Evolutionary conservation across 306 rosid species (phyloP), one percentile per base, ranked within the genome.

Genomic region (Oxytropis ochrocephala): DNA sequence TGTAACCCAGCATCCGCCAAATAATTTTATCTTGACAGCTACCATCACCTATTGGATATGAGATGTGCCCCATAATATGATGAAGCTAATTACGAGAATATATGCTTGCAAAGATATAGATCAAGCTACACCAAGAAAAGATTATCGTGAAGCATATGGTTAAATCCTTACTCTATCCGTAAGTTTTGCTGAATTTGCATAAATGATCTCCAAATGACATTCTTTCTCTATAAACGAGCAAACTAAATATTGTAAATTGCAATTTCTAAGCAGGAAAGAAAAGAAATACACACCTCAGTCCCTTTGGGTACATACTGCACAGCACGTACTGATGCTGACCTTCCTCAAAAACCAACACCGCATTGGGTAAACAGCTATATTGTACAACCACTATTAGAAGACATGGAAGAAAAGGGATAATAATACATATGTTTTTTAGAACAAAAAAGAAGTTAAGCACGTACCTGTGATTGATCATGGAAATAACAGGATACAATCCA

Each of bases 401-500:
- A 46, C 53, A 43, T 18, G 70, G 47, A 54, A 49, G 14, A 69
- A 78, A 59, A 32, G 63, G 41, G 48, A 77, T 38, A 42, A 64
- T 58, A 64, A 48, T 18, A 78, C 46, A 14, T 63, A 50, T 35
- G 69, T 44, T 27, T 42, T 33, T 49, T 11, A 3, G 8, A 13
- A 16, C 4, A 9, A 30, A 17, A 42, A 36, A 64, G n/a, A 18
- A 44, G n/a, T 49, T 19, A 79, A 70, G 48, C 48, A 60, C 58
- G 77, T 74, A 94, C 98, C 98, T 94, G 82, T 94, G 98, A 80
- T 94, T 90, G 74, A 94, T 78, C 61, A 94, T 85, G 69, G 98
- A 93, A 70, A 93, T 80, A 53, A 90, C 86, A 49, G 98, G 96
- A 78, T 83, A 93, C 70, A 93, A 73, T 72, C 98, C 98, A 24